These are phyloP conservation scores for Myxozyma sirexii DNA, from an alignment of 805 yeast species.

Conservation along the genomic window DNA sequence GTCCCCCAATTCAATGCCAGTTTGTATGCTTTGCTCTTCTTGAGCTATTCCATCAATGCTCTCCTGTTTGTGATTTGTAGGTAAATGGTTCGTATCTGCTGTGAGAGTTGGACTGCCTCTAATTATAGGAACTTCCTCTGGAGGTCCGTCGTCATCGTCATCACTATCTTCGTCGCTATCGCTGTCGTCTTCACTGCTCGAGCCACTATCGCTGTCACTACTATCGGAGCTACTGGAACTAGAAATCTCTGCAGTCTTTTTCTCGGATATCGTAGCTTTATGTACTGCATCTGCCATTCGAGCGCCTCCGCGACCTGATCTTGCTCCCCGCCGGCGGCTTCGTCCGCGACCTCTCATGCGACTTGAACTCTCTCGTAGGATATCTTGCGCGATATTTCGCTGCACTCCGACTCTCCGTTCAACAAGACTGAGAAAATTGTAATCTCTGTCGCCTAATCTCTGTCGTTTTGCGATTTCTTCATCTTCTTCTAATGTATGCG, in stretches of 20 bases:
- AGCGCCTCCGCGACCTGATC: not conserved
- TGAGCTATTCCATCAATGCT: not conserved
- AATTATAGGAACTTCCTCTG: not conserved
- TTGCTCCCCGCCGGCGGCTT: conserved; percentile 1
- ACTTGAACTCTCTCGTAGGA: conserved; percentile 1
- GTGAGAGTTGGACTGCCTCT: not conserved
- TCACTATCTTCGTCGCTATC: not conserved
- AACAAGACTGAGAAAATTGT: conserved; percentile 29
- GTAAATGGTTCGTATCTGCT: no score
- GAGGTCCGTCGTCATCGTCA: conserved; percentile 4
- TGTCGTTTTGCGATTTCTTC: conserved; percentile 15
- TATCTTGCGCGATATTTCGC: conserved; percentile 22
- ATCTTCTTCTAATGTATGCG: not conserved
- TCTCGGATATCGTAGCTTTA: not conserved
- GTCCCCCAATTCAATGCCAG: no score
- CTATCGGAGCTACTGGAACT: not conserved
- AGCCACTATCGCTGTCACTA: not conserved
- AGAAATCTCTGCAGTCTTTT: not conserved
- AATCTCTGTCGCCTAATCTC: conserved; percentile 27
- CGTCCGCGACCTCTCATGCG: conserved; percentile 8
- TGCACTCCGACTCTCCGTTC: conserved; percentile 31
- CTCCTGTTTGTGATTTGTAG: no score
- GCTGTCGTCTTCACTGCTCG: conserved; percentile 1
- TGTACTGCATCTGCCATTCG: not conserved
- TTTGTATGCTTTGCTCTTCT: not conserved